These are phyloP conservation scores for Fistulina hepatica DNA, from an alignment of 1,284 basidiomycete genomes.

Conservation along the genomic window DNA sequence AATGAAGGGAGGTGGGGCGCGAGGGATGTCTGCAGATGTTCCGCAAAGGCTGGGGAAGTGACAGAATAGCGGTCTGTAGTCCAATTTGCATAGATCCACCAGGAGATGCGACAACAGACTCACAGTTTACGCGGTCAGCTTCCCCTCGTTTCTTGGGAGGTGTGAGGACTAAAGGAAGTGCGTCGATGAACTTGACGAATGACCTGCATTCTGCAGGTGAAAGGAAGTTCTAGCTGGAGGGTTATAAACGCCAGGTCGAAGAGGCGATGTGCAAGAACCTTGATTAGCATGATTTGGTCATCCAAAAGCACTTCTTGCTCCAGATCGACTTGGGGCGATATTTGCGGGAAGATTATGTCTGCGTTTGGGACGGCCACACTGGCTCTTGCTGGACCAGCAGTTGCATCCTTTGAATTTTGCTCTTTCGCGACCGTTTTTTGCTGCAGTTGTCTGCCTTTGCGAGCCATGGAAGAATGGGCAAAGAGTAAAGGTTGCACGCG, in stretches of 20 bases:
- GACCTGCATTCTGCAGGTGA: conserved; percentile 50
- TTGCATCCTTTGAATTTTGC: too few species aligned
- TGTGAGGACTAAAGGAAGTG: conserved; percentile 55
- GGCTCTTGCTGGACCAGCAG: too few species aligned
- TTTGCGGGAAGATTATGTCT: conserved; percentile 19
- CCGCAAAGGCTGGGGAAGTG: conserved; percentile 50
- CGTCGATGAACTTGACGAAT: conserved; percentile 53
- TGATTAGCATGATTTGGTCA: conserved; percentile 56
- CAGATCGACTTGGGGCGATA: conserved; percentile 33
- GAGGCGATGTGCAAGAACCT: conserved; percentile 28
- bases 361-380: too few species aligned
- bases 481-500: too few species aligned
- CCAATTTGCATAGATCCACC: not conserved
- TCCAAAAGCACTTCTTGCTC: conserved; percentile 38
- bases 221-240: conserved; percentile 36
- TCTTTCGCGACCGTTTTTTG: too few species aligned
- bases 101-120: conserved; percentile 6
- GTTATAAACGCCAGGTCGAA: not conserved
- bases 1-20: conserved; percentile 51
- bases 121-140: conserved; percentile 66
- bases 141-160: conserved; percentile 68
- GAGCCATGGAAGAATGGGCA: too few species aligned
- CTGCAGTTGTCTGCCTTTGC: too few species aligned
- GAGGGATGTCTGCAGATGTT: conserved; percentile 39
- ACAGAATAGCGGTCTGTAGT: conserved; percentile 60